Evolutionary conservation across 495 filamentous ascomycete species (phyloP).

Genomic region (Lophiostoma macrostomum): DNA sequence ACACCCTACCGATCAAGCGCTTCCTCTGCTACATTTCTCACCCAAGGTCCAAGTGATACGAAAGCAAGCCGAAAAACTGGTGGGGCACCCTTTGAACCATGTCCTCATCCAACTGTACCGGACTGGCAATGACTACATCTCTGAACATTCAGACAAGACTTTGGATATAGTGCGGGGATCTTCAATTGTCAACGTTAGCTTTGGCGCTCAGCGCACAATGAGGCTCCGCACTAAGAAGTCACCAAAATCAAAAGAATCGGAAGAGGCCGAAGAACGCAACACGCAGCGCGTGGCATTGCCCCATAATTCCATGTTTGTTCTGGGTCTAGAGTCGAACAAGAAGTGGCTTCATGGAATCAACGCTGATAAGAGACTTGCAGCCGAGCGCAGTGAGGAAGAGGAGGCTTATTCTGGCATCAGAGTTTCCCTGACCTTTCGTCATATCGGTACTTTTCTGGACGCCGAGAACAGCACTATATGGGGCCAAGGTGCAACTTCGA

Average conservation of each 20-base stretch:
- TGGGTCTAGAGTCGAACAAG: slow-evolving; percentile 78
- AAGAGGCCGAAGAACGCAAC: slow-evolving; percentile 41
- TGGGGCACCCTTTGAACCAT: slow-evolving; percentile 86
- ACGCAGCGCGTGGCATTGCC: slow-evolving; percentile 72
- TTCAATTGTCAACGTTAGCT: slow-evolving; percentile 85
- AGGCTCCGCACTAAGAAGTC: slow-evolving; percentile 77
- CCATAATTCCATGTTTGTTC: slow-evolving; percentile 81
- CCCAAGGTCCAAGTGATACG: slow-evolving; percentile 67
- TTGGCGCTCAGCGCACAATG: slow-evolving; percentile 92
- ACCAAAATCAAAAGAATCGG: slow-evolving; percentile 27
- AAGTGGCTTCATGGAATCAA: slow-evolving; percentile 88
- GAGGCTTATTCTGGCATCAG: slow-evolving; percentile 68
- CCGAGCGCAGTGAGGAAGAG: slow-evolving; percentile 67
- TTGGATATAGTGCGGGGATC: slow-evolving; percentile 80
- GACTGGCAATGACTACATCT: slow-evolving; percentile 86
- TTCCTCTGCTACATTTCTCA: slow-evolving; percentile 72
- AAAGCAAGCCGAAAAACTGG: slow-evolving; percentile 58
- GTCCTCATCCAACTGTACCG: slow-evolving; percentile 93
- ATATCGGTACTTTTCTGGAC: slow-evolving; percentile 81
- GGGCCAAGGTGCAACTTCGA: slow-evolving; percentile 83
- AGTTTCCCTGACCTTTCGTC: slow-evolving; percentile 89
- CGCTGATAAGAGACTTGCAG: slow-evolving; percentile 69
- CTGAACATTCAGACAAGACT: slow-evolving; percentile 96
- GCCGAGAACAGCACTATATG: slow-evolving; percentile 65
- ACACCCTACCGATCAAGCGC: slow-evolving; percentile 88